A percentile compares a stretch with the other conserved stretches of the same genome.
These are phyloP conservation scores for Lipomyces kockii DNA, from an alignment of 805 yeast genomes.

Conservation along the genomic window DNA sequence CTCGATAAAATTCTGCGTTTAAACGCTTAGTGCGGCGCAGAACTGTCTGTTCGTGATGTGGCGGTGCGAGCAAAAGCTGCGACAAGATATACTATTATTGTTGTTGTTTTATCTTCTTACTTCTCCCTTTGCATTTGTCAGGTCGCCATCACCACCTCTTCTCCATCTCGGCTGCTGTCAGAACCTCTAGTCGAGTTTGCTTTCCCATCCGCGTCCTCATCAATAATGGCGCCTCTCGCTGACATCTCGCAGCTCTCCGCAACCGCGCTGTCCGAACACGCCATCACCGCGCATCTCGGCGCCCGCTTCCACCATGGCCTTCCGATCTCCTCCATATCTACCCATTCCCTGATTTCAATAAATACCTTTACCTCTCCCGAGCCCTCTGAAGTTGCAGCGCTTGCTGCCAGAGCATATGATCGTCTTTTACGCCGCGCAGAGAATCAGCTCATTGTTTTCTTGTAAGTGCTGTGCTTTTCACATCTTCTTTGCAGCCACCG, in stretches of 20 bases:
- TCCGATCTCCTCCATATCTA: slow-evolving; percentile 48
- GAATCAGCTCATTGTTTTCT: slow-evolving; percentile 47
- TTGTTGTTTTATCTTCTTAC: background rate
- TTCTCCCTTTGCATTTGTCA: background rate
- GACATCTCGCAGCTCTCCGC: slow-evolving; percentile 48
- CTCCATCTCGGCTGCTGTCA: background rate
- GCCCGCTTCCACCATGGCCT: slow-evolving; percentile 50
- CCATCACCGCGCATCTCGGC: slow-evolving; percentile 51
- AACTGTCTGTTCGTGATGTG: background rate
- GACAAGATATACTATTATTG: too few relatives aligned
- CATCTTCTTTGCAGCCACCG: background rate
- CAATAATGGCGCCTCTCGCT: slow-evolving; percentile 37
- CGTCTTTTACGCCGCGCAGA: slow-evolving; percentile 47
- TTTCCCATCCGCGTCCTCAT: too few relatives aligned
- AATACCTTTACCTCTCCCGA: slow-evolving; percentile 48
- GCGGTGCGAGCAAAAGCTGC: background rate
- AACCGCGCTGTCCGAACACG: slow-evolving; percentile 47
- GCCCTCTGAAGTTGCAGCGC: slow-evolving; percentile 44
- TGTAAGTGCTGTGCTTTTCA: slow-evolving; percentile 23
- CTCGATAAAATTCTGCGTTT: too few relatives aligned
- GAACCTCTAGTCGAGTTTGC: background rate
- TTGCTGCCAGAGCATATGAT: slow-evolving; percentile 48
- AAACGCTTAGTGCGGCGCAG: too few relatives aligned
- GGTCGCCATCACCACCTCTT: background rate
- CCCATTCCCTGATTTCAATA: slow-evolving; percentile 48